Evolutionary conservation across 139 green algal species (phyloP).

Genomic region (Closterium sp.): DNA sequence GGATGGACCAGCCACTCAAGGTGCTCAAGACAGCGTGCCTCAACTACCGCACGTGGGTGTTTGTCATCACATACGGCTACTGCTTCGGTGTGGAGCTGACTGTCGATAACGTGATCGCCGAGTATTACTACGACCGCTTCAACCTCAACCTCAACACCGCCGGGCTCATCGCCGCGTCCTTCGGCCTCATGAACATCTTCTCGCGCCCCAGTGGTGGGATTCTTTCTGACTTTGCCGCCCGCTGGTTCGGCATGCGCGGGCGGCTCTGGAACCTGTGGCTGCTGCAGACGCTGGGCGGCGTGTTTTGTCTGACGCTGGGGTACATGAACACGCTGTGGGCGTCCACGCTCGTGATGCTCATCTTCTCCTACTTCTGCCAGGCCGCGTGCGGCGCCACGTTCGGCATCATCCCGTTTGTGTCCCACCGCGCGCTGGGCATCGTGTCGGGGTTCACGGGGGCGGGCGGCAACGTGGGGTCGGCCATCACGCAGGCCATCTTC

Average conservation of each 20-base stretch:
- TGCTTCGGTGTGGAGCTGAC: slow-evolving; percentile 80
- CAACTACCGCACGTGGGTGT: slow-evolving; percentile 73
- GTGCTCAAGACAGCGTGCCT: slow-evolving; percentile 58
- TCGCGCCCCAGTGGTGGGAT: slow-evolving; percentile 72
- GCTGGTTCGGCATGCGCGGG: slow-evolving; percentile 69
- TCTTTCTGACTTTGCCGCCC: slow-evolving; percentile 61
- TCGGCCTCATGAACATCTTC: slow-evolving; percentile 86
- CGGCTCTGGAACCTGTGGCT: slow-evolving; percentile 73
- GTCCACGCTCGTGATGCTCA: slow-evolving; percentile 81
- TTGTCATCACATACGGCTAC: slow-evolving; percentile 69
- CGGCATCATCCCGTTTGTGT: slow-evolving; percentile 88
- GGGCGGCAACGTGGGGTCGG: slow-evolving; percentile 82
- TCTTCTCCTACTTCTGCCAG: slow-evolving; percentile 81
- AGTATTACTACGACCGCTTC: slow-evolving; percentile 75
- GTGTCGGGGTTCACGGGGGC: slow-evolving; percentile 87
- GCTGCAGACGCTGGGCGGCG: slow-evolving; percentile 40
- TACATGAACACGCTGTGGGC: slow-evolving; percentile 57
- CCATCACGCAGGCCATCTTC: slow-evolving; percentile 40
- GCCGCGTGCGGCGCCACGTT: slow-evolving; percentile 65
- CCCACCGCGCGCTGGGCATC: slow-evolving; percentile 78
- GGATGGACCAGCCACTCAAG: slow-evolving; percentile 20
- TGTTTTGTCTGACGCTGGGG: slow-evolving; percentile 36
- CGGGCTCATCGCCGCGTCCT: slow-evolving; percentile 25
- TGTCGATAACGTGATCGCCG: slow-evolving; percentile 72
- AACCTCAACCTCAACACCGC: slow-evolving; percentile 60